Evolutionary conservation across 2,329 filamentous ascomycete species (phyloP), one percentile per base, ranked within the genome.

Genomic region (Clonostachys chloroleuca): DNA sequence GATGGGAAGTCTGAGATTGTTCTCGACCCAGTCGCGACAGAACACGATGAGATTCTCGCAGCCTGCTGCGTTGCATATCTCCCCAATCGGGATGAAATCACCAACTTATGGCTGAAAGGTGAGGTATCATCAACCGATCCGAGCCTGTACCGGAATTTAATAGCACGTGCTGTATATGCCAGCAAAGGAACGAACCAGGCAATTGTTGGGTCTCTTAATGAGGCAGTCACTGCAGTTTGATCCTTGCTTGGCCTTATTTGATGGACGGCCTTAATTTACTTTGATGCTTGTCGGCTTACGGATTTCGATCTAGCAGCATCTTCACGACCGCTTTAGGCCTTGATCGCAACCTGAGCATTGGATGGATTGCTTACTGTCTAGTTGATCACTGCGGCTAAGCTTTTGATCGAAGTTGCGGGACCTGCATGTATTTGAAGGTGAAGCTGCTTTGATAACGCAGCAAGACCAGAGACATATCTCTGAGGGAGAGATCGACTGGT

Each of bases 31-130:
- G 84, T 88, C 53, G 84, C 91, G 8, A 80, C 85, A 6, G 91
- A 96, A 61, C 89, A 95, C 62, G 73, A 81, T 30, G 78, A 83
- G 35, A 81, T 97, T 45, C 65, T 87, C 42, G 90, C 92, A 12
- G 89, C 89, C 43, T 96, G 90, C 67, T 90, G 94, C 52, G 86
- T 99, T 36, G 94, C 86, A 12, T 97, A 96, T 65, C 77, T 97
- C 54, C 87, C 91, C 45, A 79, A 77, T 18, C 78, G 92, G 52
- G 92, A 97, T 56, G 94, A 99, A 66, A 83, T 97, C 45, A 96
- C 92, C 9, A 92, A 96, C 61, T 67, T 97, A 16, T 99, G 94
- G 94, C 81, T 95, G 60, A 96, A 92, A 69, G 92, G 94, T 6
- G 69, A 74, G 49, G 51, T 80, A 9, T 69, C 76, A 3, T 64